phyloP scores from a whole-genome alignment of 140 eudicot genomes.

The Bidens hawaiensis region DNA sequence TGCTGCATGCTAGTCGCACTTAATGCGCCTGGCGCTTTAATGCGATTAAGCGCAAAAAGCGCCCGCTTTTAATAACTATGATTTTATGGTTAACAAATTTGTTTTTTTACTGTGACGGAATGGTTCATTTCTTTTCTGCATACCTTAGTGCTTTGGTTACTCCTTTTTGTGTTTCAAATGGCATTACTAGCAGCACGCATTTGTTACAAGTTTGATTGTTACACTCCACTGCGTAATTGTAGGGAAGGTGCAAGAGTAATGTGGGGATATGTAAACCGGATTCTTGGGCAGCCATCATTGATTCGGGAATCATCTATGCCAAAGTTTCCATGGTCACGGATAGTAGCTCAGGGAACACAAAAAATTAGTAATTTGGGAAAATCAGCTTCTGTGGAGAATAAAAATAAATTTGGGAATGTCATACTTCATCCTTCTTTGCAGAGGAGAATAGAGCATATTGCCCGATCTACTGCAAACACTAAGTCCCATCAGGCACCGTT shows the following conservation, averaged over 20 bases:
- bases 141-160: slow-evolving; percentile 1
- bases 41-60: no score
- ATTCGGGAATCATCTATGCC: slow-evolving; percentile 95
- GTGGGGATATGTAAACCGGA: slow-evolving; percentile 95
- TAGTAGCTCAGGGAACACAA: slow-evolving; percentile 44
- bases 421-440: slow-evolving; percentile 93
- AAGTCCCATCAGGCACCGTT: slow-evolving; percentile 94
- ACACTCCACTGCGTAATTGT: slow-evolving; percentile 13
- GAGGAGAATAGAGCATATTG: slow-evolving; percentile 83
- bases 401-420: slow-evolving; percentile 57
- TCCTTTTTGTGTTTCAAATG: slow-evolving; percentile 4
- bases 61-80: no score
- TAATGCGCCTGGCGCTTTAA: no score
- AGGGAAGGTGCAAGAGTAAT: slow-evolving; percentile 98
- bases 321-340: slow-evolving; percentile 77
- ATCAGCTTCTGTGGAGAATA: slow-evolving; percentile 34
- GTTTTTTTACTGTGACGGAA: not conserved
- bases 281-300: slow-evolving; percentile 96
- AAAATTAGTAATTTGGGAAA: slow-evolving; percentile 41
- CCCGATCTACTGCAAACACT: slow-evolving; percentile 93
- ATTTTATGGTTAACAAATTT: not conserved
- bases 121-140: not conserved
- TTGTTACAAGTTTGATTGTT: slow-evolving; percentile 1
- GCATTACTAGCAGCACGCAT: not conserved
- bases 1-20: no score